A percentile compares a stretch with the other conserved stretches of the same genome.
phyloP scores from a whole-genome alignment of 176 grass and related monocot species.

The Lolium perenne region DNA sequence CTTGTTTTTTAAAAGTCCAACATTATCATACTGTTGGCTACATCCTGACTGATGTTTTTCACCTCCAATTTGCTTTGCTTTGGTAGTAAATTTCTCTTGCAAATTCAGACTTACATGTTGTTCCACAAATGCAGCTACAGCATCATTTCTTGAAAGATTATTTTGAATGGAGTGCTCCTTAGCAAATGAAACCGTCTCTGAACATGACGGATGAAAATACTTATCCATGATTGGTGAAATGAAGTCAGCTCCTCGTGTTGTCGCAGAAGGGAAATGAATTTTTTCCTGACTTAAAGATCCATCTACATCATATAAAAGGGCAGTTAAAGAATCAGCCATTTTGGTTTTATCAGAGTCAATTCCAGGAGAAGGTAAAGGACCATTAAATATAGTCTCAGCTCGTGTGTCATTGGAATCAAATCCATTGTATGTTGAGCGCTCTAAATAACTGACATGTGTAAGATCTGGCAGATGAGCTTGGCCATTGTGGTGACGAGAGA shows the following conservation, averaged over 20 bases:
- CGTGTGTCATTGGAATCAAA: slow-evolving; percentile 38
- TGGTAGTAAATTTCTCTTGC: slow-evolving; percentile 30
- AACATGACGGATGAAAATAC: slow-evolving; percentile 38
- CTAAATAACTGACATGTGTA: slow-evolving; percentile 29
- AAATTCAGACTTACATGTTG: slow-evolving; percentile 24
- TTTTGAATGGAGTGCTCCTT: slow-evolving; percentile 35
- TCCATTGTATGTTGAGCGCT: slow-evolving; percentile 22
- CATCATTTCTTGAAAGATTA: slow-evolving; percentile 19
- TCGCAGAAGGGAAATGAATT: background rate
- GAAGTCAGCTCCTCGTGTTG: slow-evolving; percentile 19
- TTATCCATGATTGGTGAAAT: slow-evolving; percentile 42
- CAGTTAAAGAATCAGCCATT: slow-evolving; percentile 29
- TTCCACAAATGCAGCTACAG: slow-evolving; percentile 35
- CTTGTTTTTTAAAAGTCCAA: slow-evolving; percentile 12
- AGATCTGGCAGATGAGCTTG: slow-evolving; percentile 18
- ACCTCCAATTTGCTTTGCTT: slow-evolving; percentile 29
- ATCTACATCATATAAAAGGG: slow-evolving; percentile 23
- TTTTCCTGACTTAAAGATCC: slow-evolving; percentile 39
- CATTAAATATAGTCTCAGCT: slow-evolving; percentile 19
- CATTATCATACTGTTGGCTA: slow-evolving; percentile 26
- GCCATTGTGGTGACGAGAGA: slow-evolving; percentile 44
- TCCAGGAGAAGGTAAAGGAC: slow-evolving; percentile 41
- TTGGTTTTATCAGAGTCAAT: slow-evolving; percentile 34
- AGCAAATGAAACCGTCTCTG: slow-evolving; percentile 28
- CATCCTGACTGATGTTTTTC: slow-evolving; percentile 22